phyloP scores from a whole-genome alignment of 306 rosid species.

The Arachis hypogaea region DNA sequence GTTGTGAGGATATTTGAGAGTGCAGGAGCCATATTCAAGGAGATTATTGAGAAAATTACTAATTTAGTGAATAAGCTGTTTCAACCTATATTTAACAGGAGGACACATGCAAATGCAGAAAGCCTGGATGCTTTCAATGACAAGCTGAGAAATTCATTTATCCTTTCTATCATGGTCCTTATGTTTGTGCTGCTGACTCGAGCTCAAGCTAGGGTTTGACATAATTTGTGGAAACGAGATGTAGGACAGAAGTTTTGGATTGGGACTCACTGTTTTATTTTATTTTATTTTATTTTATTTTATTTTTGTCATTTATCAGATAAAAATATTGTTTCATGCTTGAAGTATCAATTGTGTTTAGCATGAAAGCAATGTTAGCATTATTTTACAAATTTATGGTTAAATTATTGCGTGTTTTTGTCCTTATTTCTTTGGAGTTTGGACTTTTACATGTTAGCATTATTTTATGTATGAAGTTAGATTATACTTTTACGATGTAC shows the following conservation, averaged over 20 bases:
- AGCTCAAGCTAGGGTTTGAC: constrained; percentile 39
- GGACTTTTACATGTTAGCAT: neutral
- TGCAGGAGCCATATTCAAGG: constrained; percentile 49
- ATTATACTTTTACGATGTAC: neutral
- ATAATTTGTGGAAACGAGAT: constrained; percentile 51
- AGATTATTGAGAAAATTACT: constrained; percentile 53
- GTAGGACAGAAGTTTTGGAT: neutral
- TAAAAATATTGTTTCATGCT: neutral
- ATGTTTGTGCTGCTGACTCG: constrained; percentile 72
- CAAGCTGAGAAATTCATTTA: constrained; percentile 62
- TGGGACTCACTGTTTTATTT: neutral
- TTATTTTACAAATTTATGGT: neutral
- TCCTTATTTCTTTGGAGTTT: neutral
- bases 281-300: neutral
- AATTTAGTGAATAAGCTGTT: constrained; percentile 51
- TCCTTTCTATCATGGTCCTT: constrained; percentile 73
- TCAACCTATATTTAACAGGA: constrained; percentile 30
- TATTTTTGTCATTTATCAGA: neutral
- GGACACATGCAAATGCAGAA: constrained; percentile 10
- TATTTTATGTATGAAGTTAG: neutral
- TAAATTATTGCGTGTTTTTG: neutral
- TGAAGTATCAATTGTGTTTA: neutral
- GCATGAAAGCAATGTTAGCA: neutral
- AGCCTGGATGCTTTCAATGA: constrained; percentile 47
- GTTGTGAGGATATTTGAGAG: constrained; percentile 50